A percentile compares a stretch with the other conserved stretches of the same genome.
phyloP scores from a whole-genome alignment of 2,329 filamentous ascomycete genomes.

The Davidsoniella eucalypti region DNA sequence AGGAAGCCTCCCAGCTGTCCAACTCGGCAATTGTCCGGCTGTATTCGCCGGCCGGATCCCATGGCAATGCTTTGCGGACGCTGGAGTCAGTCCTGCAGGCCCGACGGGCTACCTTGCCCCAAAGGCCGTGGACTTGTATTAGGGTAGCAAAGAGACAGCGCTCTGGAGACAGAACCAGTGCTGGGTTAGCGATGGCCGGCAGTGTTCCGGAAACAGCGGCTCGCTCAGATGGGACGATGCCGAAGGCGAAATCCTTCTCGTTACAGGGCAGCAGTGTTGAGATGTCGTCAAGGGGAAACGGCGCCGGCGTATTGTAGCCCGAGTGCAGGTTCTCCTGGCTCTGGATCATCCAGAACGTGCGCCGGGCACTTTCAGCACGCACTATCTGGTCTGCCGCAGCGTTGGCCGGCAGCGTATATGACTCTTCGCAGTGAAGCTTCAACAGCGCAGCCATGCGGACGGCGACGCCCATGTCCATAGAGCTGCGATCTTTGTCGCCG shows the following conservation, averaged over 20 bases:
- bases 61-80: constrained; percentile 13
- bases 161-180: constrained; percentile 14
- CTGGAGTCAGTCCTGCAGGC: constrained; percentile 15
- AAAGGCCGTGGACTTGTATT: constrained; percentile 23
- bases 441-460: constrained; percentile 22
- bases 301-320: constrained; percentile 19
- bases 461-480: constrained; percentile 24
- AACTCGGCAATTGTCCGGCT: constrained; percentile 15
- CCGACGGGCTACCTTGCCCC: constrained; percentile 21
- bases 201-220: constrained; percentile 21
- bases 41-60: constrained; percentile 18
- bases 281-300: constrained; percentile 22
- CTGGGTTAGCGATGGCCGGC: constrained; percentile 17
- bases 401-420: constrained; percentile 17
- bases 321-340: constrained; percentile 23
- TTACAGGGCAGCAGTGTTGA: constrained; percentile 22
- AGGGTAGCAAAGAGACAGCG: constrained; percentile 23
- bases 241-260: constrained; percentile 24
- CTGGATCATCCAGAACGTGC: constrained; percentile 24
- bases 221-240: constrained; percentile 17
- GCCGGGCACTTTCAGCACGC: constrained; percentile 19
- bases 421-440: constrained; percentile 22
- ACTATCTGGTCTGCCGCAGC: constrained; percentile 19
- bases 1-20: constrained; percentile 17
- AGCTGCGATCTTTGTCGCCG: constrained; percentile 19